These are phyloP conservation scores for Fomitopsis palustris DNA, from an alignment of 1,284 basidiomycete genomes.

Conservation along the genomic window DNA sequence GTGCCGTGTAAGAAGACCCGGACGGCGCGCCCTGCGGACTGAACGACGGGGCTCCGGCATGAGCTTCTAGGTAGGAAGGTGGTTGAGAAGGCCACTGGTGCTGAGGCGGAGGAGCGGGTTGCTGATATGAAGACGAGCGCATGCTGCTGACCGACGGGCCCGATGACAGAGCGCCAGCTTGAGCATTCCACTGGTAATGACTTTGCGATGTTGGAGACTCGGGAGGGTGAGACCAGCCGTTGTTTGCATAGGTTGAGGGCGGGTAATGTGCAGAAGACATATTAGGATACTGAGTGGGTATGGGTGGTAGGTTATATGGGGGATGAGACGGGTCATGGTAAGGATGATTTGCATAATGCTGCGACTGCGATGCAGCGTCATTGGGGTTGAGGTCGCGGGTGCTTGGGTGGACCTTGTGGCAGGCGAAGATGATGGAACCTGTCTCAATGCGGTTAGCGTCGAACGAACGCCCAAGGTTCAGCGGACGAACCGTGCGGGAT, in stretches of 20 bases:
- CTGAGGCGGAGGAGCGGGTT: conserved; percentile 25
- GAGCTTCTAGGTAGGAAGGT: conserved; percentile 24
- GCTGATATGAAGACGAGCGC: conserved; percentile 41
- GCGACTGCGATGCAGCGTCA: conserved; percentile 16
- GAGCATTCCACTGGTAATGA: conserved; percentile 38
- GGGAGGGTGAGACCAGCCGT: conserved; percentile 43
- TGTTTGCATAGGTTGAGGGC: conserved; percentile 41
- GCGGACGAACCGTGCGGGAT: conserved; percentile 82
- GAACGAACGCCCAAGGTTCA: conserved; percentile 10
- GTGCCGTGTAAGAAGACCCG: conserved; percentile 16
- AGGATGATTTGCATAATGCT: conserved; percentile 30
- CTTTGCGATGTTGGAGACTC: conserved; percentile 32
- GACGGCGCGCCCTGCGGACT: conserved; percentile 21
- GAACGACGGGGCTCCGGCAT: conserved; percentile 13
- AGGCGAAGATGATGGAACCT: conserved; percentile 82
- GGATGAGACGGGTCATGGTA: conserved; percentile 42
- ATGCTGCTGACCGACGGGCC: conserved; percentile 40
- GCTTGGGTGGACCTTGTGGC: conserved; percentile 63
- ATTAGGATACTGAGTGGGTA: conserved; percentile 34
- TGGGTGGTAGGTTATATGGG: conserved; percentile 41
- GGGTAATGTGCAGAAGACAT: conserved; percentile 34
- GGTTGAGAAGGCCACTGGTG: conserved; percentile 28
- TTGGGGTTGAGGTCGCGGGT: conserved; percentile 33
- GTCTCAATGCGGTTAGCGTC: conserved; percentile 16
- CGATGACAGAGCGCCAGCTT: conserved; percentile 28